Base-by-base conservation (phyloP, 2,329 filamentous ascomycete species). In the Fusarium sp. region DNA sequence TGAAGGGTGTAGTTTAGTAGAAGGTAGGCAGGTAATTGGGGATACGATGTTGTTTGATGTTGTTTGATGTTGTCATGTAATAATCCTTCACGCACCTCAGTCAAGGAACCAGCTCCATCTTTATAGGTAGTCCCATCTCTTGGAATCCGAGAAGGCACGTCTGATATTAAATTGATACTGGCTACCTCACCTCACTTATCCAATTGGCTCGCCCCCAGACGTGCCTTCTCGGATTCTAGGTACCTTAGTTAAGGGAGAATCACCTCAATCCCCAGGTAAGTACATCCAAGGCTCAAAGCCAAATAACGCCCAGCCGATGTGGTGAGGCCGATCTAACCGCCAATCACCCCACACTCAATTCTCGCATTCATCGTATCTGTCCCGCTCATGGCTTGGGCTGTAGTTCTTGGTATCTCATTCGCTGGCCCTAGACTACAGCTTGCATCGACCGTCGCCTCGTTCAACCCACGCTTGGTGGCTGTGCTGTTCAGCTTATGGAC, bases 311-410 rank as follows among this genome's bases (percentile, higher is more conserved):
- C 11, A n/a, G 23, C 21, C 10, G 4, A 27, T 25, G 39, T 35
- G 29, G 25, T 25, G 38, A 46, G 64, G 64, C 65, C 51, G 66
- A 48, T 54, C 29, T 37, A 51, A 46, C 49, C 52, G 48, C 39
- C 31, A 29, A 27, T 44, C 52, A 64, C 51, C 41, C 52, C 48
- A 60, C 33, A 23, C 35, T 8, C 27, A 38, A 31, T 59, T 73
- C 60, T 74, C 73, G 69, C 63, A 75, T 74, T 71, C 69, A 42
- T 75, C 73, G 72, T 75, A 75, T 73, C 33, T 55, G 56, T 48
- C 37, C 35, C 23, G 16, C 19, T 25, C 10, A 44, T 65, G 49
- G 44, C 57, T 62, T 37, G n/a, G 42, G 29, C 51, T 56, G n/a
- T 29, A 35, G 16, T 52, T 52, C 35, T 15, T 21, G 45, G 14